Conservation (phyloP, 2,329 filamentous ascomycete species). For the Graphium sp. region DNA sequence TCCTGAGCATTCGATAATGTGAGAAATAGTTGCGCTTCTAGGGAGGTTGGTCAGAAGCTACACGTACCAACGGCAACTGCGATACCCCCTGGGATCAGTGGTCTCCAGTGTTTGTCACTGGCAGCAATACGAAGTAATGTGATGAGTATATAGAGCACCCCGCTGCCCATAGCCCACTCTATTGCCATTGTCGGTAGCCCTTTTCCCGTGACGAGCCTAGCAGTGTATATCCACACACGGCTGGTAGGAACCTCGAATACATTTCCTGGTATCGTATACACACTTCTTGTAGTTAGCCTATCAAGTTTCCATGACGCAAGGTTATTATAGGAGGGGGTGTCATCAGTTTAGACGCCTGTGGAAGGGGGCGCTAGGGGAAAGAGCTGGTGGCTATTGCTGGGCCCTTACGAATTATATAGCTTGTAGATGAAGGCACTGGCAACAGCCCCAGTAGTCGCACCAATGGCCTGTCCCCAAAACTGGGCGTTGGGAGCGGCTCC, state of each 20-base stretch:
- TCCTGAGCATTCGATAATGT: constrained; percentile 24
- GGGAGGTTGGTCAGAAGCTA: not conserved
- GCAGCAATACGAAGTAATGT: constrained; percentile 54
- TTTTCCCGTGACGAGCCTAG: constrained; percentile 77
- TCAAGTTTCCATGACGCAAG: too few species aligned
- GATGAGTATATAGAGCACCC: constrained; percentile 51
- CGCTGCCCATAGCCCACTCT: constrained; percentile 64
- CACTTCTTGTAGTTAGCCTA: too few species aligned
- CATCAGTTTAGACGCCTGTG: too few species aligned
- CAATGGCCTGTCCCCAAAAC: constrained; percentile 92
- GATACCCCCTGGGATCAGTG: constrained; percentile 77
- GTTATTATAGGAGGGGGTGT: too few species aligned
- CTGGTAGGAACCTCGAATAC: constrained; percentile 89
- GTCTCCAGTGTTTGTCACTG: constrained; percentile 45
- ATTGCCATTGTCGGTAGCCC: constrained; percentile 72
- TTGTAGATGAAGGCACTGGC: constrained; percentile 77
- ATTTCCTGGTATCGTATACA: constrained; percentile 77
- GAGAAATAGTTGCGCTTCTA: constrained; percentile 1
- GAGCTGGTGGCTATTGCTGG: too few species aligned
- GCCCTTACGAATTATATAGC: constrained; percentile 52
- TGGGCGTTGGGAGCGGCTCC: constrained; percentile 87
- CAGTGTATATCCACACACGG: constrained; percentile 96
- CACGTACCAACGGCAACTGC: constrained; percentile 72
- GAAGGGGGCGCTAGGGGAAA: too few species aligned
- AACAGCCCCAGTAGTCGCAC: constrained; percentile 70